Conservation (phyloP, 2,329 filamentous ascomycete species). For the Arthrobotrys iridis region DNA sequence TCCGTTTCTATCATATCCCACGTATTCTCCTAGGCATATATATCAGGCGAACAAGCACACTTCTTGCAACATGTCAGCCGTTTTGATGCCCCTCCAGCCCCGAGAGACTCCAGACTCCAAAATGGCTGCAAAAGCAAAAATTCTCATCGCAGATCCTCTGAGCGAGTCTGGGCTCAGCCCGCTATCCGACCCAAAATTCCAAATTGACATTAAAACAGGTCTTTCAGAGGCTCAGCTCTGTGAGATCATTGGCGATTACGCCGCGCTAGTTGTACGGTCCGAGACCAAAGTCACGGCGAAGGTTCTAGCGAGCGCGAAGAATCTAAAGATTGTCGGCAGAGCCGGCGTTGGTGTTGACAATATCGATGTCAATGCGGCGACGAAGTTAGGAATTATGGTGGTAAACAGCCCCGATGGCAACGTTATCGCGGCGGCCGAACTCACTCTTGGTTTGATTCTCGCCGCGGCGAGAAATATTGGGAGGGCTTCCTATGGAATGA, state of each 20-base stretch:
- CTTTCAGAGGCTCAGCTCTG: conserved; percentile 73
- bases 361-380: conserved; percentile 78
- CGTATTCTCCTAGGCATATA: background rate
- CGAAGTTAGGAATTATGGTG: conserved; percentile 77
- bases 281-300: conserved; percentile 81
- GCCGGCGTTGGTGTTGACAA: conserved; percentile 87
- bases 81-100: conserved; percentile 37
- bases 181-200: conserved; percentile 70
- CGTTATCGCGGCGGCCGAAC: conserved; percentile 81
- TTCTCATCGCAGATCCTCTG: conserved; percentile 82
- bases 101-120: conserved; percentile 44
- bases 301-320: conserved; percentile 73
- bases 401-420: conserved; percentile 83
- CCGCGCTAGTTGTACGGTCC: conserved; percentile 80
- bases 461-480: conserved; percentile 78
- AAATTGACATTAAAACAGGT: conserved; percentile 74
- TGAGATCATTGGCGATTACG: conserved; percentile 74
- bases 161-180: conserved; percentile 80
- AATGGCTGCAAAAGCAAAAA: conserved; percentile 60
- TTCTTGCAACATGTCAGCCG: conserved; percentile 18
- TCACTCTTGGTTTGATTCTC: conserved; percentile 78
- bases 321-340: conserved; percentile 79
- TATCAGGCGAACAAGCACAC: background rate
- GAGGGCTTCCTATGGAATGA: conserved; percentile 65
- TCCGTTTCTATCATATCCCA: background rate